Percentiles rank a stretch among this genome's conserved stretches.
phyloP scores from a whole-genome alignment of 371 early-diverging fungal species.

The Blastocladiella emersonii region DNA sequence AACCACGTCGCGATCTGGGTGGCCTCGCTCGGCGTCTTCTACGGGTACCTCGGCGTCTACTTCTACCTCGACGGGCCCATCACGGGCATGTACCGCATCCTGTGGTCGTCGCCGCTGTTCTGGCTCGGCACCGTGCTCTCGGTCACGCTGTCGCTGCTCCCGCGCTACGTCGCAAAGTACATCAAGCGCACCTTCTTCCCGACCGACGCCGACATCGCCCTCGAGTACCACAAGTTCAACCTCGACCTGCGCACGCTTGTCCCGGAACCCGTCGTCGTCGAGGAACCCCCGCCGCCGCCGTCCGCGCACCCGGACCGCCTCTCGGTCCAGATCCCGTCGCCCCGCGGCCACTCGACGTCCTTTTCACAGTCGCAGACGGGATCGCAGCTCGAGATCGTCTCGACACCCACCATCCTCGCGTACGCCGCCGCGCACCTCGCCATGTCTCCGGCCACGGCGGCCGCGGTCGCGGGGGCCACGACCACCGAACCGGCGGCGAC shows the following conservation, averaged over 20 bases:
- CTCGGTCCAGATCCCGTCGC: not conserved
- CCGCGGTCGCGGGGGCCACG: not conserved
- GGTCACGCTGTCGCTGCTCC: slow-evolving; percentile 36
- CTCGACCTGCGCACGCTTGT: not conserved
- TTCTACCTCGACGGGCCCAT: slow-evolving; percentile 20
- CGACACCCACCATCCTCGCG: not conserved
- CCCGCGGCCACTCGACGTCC: not conserved
- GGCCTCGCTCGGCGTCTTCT: slow-evolving; percentile 38
- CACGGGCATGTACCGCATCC: slow-evolving; percentile 23
- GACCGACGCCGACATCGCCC: slow-evolving; percentile 44
- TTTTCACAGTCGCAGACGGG: not conserved
- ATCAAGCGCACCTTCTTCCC: slow-evolving; percentile 49
- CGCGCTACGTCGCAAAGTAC: slow-evolving; percentile 44
- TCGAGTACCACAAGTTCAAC: slow-evolving; percentile 3
- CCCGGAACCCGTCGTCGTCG: not conserved
- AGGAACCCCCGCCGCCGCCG: not conserved
- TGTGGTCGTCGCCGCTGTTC: slow-evolving; percentile 29
- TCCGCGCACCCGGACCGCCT: not conserved
- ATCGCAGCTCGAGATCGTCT: not conserved
- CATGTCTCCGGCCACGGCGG: not conserved
- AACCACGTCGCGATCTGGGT: slow-evolving; percentile 20
- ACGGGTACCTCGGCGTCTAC: slow-evolving; percentile 30
- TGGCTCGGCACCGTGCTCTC: slow-evolving; percentile 31
- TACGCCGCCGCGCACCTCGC: not conserved
- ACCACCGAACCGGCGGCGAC: not conserved